Evolutionary conservation across 768 basidiomycete genomes (phyloP).

Genomic region (Mycena amicta): DNA sequence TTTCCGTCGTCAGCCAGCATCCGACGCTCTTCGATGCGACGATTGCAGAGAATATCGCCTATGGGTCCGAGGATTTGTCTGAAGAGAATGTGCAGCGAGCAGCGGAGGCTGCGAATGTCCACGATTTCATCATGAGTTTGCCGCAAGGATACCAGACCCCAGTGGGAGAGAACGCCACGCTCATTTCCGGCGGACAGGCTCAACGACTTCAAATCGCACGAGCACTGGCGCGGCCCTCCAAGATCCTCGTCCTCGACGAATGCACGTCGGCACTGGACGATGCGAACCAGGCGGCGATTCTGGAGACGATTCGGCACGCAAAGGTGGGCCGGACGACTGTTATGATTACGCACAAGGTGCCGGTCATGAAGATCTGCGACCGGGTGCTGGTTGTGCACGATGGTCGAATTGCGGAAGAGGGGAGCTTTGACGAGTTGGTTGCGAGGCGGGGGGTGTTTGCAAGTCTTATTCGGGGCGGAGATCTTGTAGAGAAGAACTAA

Average conservation of each 20-base stretch:
- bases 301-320: constrained; percentile 71
- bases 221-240: constrained; percentile 75
- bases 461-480: constrained; percentile 76
- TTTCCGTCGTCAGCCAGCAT: constrained; percentile 87
- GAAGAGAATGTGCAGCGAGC: constrained; percentile 66
- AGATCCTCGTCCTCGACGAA: constrained; percentile 87
- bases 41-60: constrained; percentile 87
- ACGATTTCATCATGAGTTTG: constrained; percentile 81
- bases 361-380: constrained; percentile 92
- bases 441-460: constrained; percentile 72
- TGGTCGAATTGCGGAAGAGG: constrained; percentile 80
- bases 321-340: constrained; percentile 79
- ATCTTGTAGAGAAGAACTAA: constrained; percentile 40
- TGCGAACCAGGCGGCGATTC: constrained; percentile 79
- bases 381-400: constrained; percentile 78
- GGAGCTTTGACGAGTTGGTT: constrained; percentile 72
- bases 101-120: constrained; percentile 77
- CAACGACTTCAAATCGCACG: constrained; percentile 92
- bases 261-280: constrained; percentile 92
- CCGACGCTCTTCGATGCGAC: constrained; percentile 88
- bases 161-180: constrained; percentile 88
- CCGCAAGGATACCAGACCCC: constrained; percentile 86
- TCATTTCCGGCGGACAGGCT: constrained; percentile 93
- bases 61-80: constrained; percentile 58
- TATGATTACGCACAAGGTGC: constrained; percentile 92